Evolutionary conservation across 2,329 filamentous ascomycete genomes (phyloP), one percentile per base, ranked within the genome.

Genomic region (Aureobasidium melanogenum): DNA sequence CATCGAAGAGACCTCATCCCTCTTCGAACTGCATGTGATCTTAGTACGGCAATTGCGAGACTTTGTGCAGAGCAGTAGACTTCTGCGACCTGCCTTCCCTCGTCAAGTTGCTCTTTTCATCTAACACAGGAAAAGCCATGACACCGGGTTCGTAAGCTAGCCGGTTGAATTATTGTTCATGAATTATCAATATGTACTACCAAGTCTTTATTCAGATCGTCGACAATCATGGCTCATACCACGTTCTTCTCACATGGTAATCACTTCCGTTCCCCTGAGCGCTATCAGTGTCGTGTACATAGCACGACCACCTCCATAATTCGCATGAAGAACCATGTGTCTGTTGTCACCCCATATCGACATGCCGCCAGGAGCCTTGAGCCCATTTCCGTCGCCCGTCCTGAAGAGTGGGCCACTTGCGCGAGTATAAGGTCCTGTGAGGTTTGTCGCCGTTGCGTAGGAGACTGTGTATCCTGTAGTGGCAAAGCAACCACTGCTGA

Each of bases 251-350:
- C 36, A 54, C 22, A 54, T 41, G 6, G 50, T 54, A 17, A 59
- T 30, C 14, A 59, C 56, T 28, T 50, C 34, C 19, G 56, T 60
- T 24, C 60, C 60, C 9, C 19, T 39, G 10, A 62, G 19, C 24
- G 60, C 19, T 34, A 62, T 62, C 24, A 60, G n/a, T n/a, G 62
- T 62, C 6, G 62, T 65, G 36, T 63, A 61, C 62, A 65, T 61
- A 15, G 52, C 58, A 19, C 62, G 54, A 9, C 61, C 67, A 28
- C 62, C 56, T 1, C 60, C 66, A 14, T 66, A 60, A 39, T 69
- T 68, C 9, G 70, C 70, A 61, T 73, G 71, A 52, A 73, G 71
- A 5, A 72, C 63, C 63, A 73, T 64, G 57, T 70, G 68, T 56
- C 57, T 59, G 22, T 67, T 67, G 38, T 71, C 70, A 17, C 64